Evolutionary conservation across 306 rosid genomes (phyloP).

Genomic region (Malus asiatica): DNA sequence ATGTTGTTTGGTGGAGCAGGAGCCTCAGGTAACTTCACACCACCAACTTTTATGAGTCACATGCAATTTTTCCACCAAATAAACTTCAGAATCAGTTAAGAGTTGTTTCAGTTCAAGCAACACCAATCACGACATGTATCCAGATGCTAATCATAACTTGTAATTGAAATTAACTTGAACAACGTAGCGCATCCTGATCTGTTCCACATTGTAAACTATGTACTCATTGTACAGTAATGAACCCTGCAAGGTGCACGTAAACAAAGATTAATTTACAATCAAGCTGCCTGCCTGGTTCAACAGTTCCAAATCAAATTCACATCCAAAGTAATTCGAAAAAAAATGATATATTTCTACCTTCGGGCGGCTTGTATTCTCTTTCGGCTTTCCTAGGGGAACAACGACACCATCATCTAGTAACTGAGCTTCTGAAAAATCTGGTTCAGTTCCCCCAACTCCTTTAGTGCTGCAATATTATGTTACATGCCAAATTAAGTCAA

Average conservation of each 20-base stretch:
- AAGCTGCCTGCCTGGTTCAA: background rate
- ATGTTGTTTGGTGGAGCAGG: slow-evolving; percentile 97
- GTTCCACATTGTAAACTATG: slow-evolving; percentile 84
- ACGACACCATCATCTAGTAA: slow-evolving; percentile 56
- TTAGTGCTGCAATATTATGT: slow-evolving; percentile 52
- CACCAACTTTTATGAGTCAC: slow-evolving; percentile 32
- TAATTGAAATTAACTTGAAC: slow-evolving; percentile 70
- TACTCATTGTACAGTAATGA: slow-evolving; percentile 70
- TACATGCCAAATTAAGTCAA: background rate
- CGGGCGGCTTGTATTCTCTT: slow-evolving; percentile 7
- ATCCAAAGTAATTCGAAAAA: background rate
- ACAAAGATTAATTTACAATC: background rate
- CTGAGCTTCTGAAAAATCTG: slow-evolving; percentile 56
- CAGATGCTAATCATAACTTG: slow-evolving; percentile 18
- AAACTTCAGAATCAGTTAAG: background rate
- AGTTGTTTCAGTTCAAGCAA: background rate
- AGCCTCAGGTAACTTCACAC: slow-evolving; percentile 79
- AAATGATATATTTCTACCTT: slow-evolving; percentile 31
- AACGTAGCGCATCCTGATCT: slow-evolving; percentile 79
- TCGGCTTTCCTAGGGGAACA: slow-evolving; percentile 72
- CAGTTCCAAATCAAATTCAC: background rate
- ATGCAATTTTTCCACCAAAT: background rate
- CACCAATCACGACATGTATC: too few relatives aligned
- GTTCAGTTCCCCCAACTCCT: slow-evolving; percentile 79
- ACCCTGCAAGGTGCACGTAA: slow-evolving; percentile 43